phyloP scores from a whole-genome alignment of 768 basidiomycete species.

The Termitomyces sp. region DNA sequence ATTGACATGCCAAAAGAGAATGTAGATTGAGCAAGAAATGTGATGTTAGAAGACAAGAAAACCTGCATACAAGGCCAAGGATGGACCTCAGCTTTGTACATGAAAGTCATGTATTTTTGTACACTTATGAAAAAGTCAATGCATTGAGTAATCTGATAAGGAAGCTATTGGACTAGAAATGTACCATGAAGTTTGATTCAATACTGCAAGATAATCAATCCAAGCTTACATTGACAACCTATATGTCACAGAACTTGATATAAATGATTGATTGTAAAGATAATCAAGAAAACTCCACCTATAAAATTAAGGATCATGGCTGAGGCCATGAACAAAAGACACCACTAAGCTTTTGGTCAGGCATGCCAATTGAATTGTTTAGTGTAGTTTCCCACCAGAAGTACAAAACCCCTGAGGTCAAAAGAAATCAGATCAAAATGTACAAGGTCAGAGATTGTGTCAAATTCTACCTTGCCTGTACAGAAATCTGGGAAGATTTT shows the following conservation, averaged over 20 bases:
- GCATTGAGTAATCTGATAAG: conserved; percentile 8
- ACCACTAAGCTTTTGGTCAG: not conserved
- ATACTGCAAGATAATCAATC: not conserved
- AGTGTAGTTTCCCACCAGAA: conserved; percentile 5
- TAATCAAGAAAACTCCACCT: not conserved
- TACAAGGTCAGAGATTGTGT: not conserved
- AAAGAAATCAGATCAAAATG: not conserved
- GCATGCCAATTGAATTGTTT: not conserved
- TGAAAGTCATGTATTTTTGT: not conserved
- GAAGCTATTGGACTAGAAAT: not conserved
- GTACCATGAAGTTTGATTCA: not conserved
- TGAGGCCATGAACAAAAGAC: not conserved
- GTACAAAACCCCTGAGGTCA: conserved; percentile 6
- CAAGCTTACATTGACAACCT: not conserved
- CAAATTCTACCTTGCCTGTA: conserved; percentile 7
- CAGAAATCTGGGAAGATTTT: conserved; percentile 2
- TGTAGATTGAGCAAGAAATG: conserved; percentile 12
- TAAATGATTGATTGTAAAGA: not conserved
- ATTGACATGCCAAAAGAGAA: not conserved
- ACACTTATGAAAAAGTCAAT: conserved; percentile 7
- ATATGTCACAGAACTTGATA: not conserved
- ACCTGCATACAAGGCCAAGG: not conserved
- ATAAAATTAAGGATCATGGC: conserved; percentile 5
- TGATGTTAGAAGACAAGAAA: conserved; percentile 13
- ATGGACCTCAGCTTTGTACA: not conserved